phyloP scores from a whole-genome alignment of 1,284 basidiomycete species.

The Erythrobasidium hasegawianum region DNA sequence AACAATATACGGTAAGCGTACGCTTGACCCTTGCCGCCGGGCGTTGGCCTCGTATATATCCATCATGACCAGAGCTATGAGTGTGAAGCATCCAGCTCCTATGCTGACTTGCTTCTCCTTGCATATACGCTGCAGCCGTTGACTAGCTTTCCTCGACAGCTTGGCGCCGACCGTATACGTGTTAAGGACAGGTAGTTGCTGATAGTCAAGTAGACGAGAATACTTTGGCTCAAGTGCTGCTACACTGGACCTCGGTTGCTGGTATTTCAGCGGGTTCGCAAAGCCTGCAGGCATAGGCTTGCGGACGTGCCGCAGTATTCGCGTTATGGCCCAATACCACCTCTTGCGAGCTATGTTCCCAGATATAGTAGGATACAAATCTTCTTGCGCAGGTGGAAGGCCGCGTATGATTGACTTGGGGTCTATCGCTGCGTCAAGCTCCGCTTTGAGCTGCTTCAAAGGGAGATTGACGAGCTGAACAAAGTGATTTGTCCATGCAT shows the following conservation, averaged over 20 bases:
- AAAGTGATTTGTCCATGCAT: conserved; percentile 25
- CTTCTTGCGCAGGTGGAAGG: conserved; percentile 22
- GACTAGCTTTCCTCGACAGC: neutral
- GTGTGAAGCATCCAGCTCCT: conserved; percentile 18
- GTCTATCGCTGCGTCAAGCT: neutral
- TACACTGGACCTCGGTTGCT: neutral
- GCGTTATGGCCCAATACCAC: conserved; percentile 29
- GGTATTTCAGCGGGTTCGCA: conserved; percentile 13
- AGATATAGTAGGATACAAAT: conserved; percentile 13
- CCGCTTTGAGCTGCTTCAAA: neutral
- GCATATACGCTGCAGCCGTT: conserved; percentile 4
- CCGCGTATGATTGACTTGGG: neutral
- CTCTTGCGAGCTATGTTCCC: conserved; percentile 12
- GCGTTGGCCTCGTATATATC: conserved; percentile 6
- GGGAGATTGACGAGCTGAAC: conserved; percentile 10
- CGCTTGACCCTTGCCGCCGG: neutral
- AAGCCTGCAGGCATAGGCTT: conserved; percentile 15
- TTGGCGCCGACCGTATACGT: conserved; percentile 14
- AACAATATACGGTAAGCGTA: conserved; percentile 8
- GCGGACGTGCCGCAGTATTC: conserved; percentile 10
- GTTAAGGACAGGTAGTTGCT: conserved; percentile 3
- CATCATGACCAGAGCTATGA: conserved; percentile 26
- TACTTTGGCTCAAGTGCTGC: neutral
- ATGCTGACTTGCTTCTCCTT: conserved; percentile 8
- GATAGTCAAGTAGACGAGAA: conserved; percentile 7